Base-by-base conservation (phyloP, 805 yeast genomes). In the Wickerhamiella slavikovae region DNA sequence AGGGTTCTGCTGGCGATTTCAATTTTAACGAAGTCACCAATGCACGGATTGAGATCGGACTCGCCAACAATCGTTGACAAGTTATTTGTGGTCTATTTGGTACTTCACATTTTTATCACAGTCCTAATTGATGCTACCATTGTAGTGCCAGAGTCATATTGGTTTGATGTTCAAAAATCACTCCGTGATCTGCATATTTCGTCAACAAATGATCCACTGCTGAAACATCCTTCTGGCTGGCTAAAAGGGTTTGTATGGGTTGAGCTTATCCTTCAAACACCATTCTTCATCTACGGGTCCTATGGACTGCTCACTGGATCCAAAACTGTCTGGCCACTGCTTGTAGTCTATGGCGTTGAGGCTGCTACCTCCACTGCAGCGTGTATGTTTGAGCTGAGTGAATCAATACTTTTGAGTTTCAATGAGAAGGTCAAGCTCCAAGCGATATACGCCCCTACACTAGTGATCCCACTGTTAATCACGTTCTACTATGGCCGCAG, bases 351-450 rank as follows among this genome's bases (percentile, higher is more conserved):
- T 49, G 93, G 85, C 3, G 63, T 76, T 41, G 80, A 79, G 44
- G 96, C 95, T 0, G 55, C 73, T 3, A 55, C 75, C 29, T 80
- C 94, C 4, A 80, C 94, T 0, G 48, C 71, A 22, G 65, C 71
- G 15, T 85, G 95, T 47, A 51, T 38, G 4, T 56, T 57, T 2
- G 57, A 55, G 8, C 38, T 46, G 11, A 19, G 30, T n/a, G 23
- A 25, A 11, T 15, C 35, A 14, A 35, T 54, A 22, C 67, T 65
- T 0, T 47, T 71, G 28, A 35, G 49, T 2, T 10, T 15, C 0
- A 24, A 22, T 1, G 70, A 69, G 25, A 41, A 52, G 9, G 35
- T 38, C 30, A 62, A 61, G 9, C 52, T 78, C 34, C 32, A 64
- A 6, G 56, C 48, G 4, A 53, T 76, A 7, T 79, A 79, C 44